Conservation (phyloP, 1,284 basidiomycete genomes). For the Anthracocystis setariae region DNA sequence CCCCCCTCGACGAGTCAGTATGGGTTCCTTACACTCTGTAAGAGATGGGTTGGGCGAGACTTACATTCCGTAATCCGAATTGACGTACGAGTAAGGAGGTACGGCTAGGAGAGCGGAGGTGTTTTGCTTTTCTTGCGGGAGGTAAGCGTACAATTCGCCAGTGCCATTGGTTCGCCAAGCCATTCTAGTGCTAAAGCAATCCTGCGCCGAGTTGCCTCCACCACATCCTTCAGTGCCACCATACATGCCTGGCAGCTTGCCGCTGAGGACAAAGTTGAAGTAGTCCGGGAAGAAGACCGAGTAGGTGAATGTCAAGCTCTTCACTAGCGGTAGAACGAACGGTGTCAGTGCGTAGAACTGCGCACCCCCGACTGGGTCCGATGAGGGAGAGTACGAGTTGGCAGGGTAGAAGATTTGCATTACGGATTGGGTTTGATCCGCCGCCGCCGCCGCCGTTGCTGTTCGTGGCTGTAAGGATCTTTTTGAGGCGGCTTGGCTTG, state of each 20-base stretch:
- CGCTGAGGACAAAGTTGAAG: conserved; percentile 68
- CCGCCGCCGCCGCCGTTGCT: no score
- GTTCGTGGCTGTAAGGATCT: no score
- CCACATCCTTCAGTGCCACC: conserved; percentile 69
- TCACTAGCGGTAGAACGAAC: conserved; percentile 13
- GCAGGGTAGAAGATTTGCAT: conserved; percentile 68
- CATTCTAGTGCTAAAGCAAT: conserved; percentile 69
- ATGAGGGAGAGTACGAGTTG: conserved; percentile 45
- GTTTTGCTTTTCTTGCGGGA: conserved; percentile 43
- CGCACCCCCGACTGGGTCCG: conserved; percentile 58
- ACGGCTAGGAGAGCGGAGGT: conserved; percentile 18
- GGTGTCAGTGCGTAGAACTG: conserved; percentile 30
- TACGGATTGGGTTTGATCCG: conserved; percentile 3
- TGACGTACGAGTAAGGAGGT: conserved; percentile 34
- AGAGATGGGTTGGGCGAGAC: not conserved
- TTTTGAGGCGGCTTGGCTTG: not conserved
- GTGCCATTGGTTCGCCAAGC: conserved; percentile 67
- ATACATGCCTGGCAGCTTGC: conserved; percentile 70
- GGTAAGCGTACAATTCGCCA: conserved; percentile 73
- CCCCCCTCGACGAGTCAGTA: not conserved
- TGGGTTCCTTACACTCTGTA: no score
- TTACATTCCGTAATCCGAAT: conserved; percentile 48
- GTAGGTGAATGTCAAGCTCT: conserved; percentile 55
- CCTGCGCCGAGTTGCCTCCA: conserved; percentile 68
- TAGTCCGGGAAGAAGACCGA: conserved; percentile 67